Evolutionary conservation across 176 grass and related monocot species (phyloP).

Genomic region (Aegilops longissima): DNA sequence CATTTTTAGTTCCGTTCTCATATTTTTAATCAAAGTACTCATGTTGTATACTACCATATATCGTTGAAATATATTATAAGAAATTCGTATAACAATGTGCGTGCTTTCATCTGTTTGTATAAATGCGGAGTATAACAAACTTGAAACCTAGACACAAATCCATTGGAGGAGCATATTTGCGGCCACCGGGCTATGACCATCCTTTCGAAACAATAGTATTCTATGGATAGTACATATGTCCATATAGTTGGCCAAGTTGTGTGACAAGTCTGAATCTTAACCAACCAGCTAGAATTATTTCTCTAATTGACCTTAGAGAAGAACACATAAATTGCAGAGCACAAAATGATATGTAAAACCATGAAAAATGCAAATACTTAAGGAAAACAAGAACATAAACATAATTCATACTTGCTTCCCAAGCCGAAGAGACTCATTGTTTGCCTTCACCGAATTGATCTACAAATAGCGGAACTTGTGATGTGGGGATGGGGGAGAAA

Average conservation of each 20-base stretch:
- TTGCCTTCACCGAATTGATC: background rate
- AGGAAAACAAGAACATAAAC: background rate
- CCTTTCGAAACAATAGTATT: background rate
- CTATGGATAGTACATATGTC: background rate
- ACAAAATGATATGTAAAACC: background rate
- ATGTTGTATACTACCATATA: background rate
- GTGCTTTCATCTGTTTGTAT: background rate
- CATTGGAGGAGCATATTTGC: background rate
- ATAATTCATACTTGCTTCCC: constrained; percentile 64
- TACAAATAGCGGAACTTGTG: background rate
- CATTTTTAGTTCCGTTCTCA: background rate
- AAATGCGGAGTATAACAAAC: background rate
- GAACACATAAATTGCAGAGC: background rate
- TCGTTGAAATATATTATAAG: background rate
- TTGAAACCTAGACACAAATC: background rate
- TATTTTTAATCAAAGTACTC: background rate
- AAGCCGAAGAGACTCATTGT: constrained; percentile 86
- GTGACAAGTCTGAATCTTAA: background rate
- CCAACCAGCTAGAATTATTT: background rate
- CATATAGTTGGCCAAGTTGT: background rate
- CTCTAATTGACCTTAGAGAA: background rate
- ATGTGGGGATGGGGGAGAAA: background rate
- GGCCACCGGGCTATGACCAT: background rate
- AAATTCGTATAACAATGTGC: background rate
- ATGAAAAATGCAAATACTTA: background rate